Percentiles rank a stretch among this genome's conserved stretches.
phyloP scores from a whole-genome alignment of 2,329 filamentous ascomycete genomes.

The Leptographium lundbergii region DNA sequence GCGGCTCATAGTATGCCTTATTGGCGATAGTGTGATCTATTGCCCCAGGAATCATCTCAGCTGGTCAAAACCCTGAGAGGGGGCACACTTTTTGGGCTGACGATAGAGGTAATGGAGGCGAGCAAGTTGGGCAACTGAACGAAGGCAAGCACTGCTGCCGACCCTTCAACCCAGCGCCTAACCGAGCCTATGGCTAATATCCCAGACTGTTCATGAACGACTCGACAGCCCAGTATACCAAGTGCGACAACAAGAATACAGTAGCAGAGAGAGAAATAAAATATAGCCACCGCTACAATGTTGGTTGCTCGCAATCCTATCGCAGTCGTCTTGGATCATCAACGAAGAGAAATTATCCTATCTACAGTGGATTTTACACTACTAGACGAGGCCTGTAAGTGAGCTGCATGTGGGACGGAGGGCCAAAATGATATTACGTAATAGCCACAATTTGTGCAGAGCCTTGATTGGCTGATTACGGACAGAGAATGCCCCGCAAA shows the following conservation, averaged over 20 bases:
- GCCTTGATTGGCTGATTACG: not conserved
- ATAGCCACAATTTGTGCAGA: not conserved
- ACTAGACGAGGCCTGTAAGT: not conserved
- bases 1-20: slow-evolving; percentile 72
- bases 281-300: not conserved
- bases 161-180: not conserved
- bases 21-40: slow-evolving; percentile 27
- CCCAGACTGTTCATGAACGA: not conserved
- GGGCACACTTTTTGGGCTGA: not conserved
- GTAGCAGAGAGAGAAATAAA: not conserved
- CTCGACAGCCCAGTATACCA: not conserved
- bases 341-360: not conserved
- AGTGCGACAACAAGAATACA: not conserved
- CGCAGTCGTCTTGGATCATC: not conserved
- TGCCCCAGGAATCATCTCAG: not conserved
- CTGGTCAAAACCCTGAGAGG: not conserved
- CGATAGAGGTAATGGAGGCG: not conserved
- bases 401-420: not conserved
- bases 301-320: not conserved
- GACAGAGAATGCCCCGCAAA: not conserved
- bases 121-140: not conserved
- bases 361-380: not conserved
- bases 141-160: not conserved
- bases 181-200: not conserved
- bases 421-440: not conserved